Evolutionary conservation across 805 yeast species (phyloP).

Genomic region (Saturnispora besseyi): DNA sequence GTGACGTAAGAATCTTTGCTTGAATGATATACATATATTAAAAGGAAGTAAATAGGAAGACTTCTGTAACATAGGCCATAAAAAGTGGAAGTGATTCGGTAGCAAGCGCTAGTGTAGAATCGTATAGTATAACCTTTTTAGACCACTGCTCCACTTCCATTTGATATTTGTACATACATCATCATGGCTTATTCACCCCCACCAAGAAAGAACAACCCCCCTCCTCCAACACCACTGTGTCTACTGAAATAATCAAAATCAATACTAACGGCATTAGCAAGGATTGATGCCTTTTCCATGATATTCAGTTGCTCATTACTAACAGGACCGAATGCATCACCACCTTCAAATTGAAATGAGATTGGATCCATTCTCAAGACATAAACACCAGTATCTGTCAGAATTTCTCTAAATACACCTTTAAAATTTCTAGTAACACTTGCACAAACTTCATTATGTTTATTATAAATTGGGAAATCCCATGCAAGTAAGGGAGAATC

Average conservation of each 20-base stretch:
- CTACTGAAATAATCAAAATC: conserved; percentile 97
- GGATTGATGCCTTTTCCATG: conserved; percentile 76
- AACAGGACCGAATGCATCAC: conserved; percentile 37
- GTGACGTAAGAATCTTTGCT: too few relatives aligned
- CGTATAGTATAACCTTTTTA: too few relatives aligned
- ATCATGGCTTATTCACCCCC: neutral
- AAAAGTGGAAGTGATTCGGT: too few relatives aligned
- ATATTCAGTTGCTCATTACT: conserved; percentile 41
- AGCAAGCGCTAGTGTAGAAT: too few relatives aligned
- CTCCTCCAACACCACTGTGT: conserved; percentile 57
- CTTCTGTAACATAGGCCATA: too few relatives aligned
- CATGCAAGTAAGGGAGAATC: conserved; percentile 84
- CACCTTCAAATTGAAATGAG: conserved; percentile 51
- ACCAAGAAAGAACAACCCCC: conserved; percentile 29
- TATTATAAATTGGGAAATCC: conserved; percentile 70
- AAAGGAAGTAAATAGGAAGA: too few relatives aligned
- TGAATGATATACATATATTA: too few relatives aligned
- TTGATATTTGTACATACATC: neutral
- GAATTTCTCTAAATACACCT: conserved; percentile 84
- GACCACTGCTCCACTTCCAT: too few relatives aligned
- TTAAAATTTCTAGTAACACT: conserved; percentile 91
- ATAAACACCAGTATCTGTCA: conserved; percentile 93
- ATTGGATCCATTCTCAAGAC: conserved; percentile 73
- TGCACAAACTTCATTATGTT: conserved; percentile 50
- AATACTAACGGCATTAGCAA: conserved; percentile 83